A percentile compares a stretch with the other conserved stretches of the same genome.
Evolutionary conservation across 768 basidiomycete genomes (phyloP).

Genomic region (Filobasidium floriforme): DNA sequence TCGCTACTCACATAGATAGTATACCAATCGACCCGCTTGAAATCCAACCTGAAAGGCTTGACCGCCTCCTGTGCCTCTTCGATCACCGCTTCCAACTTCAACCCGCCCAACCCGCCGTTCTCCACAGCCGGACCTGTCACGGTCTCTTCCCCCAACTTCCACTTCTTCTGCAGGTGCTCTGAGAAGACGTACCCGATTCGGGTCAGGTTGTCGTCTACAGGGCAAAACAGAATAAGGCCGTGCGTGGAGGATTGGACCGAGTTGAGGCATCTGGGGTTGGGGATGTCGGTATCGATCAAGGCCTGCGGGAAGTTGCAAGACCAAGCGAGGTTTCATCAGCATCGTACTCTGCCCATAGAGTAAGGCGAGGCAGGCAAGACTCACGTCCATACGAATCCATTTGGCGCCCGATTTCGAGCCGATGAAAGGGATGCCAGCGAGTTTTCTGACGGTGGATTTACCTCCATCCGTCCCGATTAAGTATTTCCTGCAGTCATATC

Average conservation of each 20-base stretch:
- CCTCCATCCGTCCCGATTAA: slow-evolving; percentile 3
- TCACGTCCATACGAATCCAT: slow-evolving; percentile 6
- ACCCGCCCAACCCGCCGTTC: background rate
- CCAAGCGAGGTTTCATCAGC: background rate
- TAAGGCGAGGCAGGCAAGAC: background rate
- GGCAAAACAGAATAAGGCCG: slow-evolving; percentile 25
- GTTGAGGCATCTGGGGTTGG: slow-evolving; percentile 24
- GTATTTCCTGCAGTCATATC: background rate
- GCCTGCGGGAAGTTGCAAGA: slow-evolving; percentile 14
- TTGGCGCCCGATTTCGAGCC: background rate
- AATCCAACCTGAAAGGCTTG: slow-evolving; percentile 29
- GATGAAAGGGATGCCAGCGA: background rate
- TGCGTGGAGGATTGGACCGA: slow-evolving; percentile 20
- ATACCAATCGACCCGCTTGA: slow-evolving; percentile 31
- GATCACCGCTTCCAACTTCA: slow-evolving; percentile 26
- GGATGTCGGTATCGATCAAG: slow-evolving; percentile 26
- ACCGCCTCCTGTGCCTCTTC: slow-evolving; percentile 25
- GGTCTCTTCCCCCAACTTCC: slow-evolving; percentile 3
- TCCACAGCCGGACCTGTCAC: slow-evolving; percentile 10
- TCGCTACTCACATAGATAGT: slow-evolving; percentile 23
- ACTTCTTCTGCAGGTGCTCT: slow-evolving; percentile 20
- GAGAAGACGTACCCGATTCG: slow-evolving; percentile 25
- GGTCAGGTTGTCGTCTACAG: slow-evolving; percentile 23
- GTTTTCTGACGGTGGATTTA: background rate
- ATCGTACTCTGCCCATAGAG: background rate